phyloP scores from a whole-genome alignment of 345 rosid genomes.

The Salix purpurea region DNA sequence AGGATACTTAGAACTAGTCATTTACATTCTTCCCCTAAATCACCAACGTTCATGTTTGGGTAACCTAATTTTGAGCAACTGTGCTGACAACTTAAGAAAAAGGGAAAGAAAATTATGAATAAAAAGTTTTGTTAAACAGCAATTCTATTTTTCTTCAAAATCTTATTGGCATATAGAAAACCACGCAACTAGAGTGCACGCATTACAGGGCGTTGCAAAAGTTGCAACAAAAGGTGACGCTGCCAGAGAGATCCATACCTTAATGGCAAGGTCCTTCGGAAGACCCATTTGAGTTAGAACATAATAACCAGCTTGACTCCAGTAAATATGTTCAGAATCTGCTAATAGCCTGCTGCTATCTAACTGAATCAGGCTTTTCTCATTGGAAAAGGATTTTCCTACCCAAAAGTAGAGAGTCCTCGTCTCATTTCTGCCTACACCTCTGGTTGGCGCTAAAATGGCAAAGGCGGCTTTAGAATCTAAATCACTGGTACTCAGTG shows the following conservation, averaged over 20 bases:
- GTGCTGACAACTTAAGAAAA: neutral
- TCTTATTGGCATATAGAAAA: neutral
- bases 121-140: neutral
- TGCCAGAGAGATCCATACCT: neutral
- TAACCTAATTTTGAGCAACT: too few relatives aligned
- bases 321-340: constrained; percentile 43
- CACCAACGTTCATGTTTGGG: neutral
- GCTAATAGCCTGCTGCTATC: constrained; percentile 34
- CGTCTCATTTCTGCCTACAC: constrained; percentile 36
- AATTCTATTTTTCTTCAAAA: neutral
- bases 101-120: neutral
- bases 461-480: constrained; percentile 64
- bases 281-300: constrained; percentile 55
- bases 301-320: constrained; percentile 53
- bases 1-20: neutral
- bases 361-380: constrained; percentile 38
- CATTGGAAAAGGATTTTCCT: constrained; percentile 55
- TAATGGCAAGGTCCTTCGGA: constrained; percentile 54
- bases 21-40: neutral
- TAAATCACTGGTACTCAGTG: constrained; percentile 40
- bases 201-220: neutral
- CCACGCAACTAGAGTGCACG: neutral
- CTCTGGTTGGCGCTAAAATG: constrained; percentile 38
- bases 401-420: constrained; percentile 73
- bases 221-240: neutral